phyloP scores from a whole-genome alignment of 805 yeast genomes.

The Brettanomyces anomalus region DNA sequence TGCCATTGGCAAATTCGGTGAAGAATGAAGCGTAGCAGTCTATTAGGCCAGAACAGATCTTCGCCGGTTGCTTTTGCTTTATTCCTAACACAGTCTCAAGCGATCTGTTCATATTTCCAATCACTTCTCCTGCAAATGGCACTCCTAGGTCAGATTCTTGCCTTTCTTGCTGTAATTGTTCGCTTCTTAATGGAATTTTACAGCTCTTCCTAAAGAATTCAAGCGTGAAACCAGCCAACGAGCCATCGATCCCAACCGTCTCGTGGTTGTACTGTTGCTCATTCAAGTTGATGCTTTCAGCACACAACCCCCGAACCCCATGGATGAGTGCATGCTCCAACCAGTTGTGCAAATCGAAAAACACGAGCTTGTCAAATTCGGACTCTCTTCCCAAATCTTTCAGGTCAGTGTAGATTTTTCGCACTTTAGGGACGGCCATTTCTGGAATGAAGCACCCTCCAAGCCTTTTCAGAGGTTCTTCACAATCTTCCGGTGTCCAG shows the following conservation, averaged over 20 bases:
- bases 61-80: constrained; percentile 3
- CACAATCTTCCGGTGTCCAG: background rate
- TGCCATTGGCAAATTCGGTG: constrained; percentile 24
- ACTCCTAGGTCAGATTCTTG: constrained; percentile 6
- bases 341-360: constrained; percentile 46
- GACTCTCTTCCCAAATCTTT: constrained; percentile 7
- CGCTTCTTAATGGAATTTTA: constrained; percentile 8
- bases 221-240: constrained; percentile 41
- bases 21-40: constrained; percentile 55
- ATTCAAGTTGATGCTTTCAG: background rate
- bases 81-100: constrained; percentile 1
- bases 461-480: constrained; percentile 1
- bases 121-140: constrained; percentile 25
- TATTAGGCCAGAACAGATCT: constrained; percentile 40
- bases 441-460: constrained; percentile 36
- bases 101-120: constrained; percentile 13
- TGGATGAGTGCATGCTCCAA: constrained; percentile 22
- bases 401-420: constrained; percentile 26
- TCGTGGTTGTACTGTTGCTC: constrained; percentile 1
- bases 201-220: constrained; percentile 6
- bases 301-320: constrained; percentile 4
- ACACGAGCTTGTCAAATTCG: constrained; percentile 18
- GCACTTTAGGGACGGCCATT: constrained; percentile 48
- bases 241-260: constrained; percentile 43
- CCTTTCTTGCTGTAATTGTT: constrained; percentile 26